A percentile compares a stretch with the other conserved stretches of the same genome.
These are phyloP conservation scores for Penicillium herquei DNA, from an alignment of 495 filamentous ascomycete species.

Conservation along the genomic window DNA sequence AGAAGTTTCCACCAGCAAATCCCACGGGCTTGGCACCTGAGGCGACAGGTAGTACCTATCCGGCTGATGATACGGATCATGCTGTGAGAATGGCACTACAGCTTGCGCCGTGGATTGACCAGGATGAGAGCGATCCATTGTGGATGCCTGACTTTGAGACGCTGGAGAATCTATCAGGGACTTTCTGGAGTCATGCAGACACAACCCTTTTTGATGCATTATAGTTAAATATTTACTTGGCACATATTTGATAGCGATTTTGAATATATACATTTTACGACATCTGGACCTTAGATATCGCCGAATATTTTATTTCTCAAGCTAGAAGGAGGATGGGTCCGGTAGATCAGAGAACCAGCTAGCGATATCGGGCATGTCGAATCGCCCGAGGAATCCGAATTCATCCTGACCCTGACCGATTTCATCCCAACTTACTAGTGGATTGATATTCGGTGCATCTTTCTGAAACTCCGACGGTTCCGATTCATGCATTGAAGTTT, in stretches of 20 bases:
- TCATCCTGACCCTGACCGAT: conserved; percentile 25
- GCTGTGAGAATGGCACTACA: conserved; percentile 46
- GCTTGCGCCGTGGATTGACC: conserved; percentile 47
- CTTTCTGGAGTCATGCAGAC: conserved; percentile 34
- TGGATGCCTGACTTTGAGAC: conserved; percentile 52
- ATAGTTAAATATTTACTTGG: conserved; percentile 1
- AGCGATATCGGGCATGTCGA: conserved; percentile 40
- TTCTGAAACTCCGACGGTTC: conserved; percentile 3
- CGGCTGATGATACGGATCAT: conserved; percentile 26
- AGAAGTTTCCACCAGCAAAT: conserved; percentile 17
- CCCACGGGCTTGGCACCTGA: conserved; percentile 15
- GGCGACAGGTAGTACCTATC: conserved; percentile 11
- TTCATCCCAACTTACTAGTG: conserved; percentile 24
- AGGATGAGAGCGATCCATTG: conserved; percentile 38
- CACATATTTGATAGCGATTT: too few relatives aligned
- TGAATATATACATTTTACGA: too few relatives aligned
- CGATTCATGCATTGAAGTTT: neutral
- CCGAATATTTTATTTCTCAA: too few relatives aligned
- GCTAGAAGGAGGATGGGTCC: conserved; percentile 1
- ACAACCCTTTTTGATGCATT: conserved; percentile 35
- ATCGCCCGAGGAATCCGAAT: conserved; percentile 29
- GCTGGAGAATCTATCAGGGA: conserved; percentile 39
- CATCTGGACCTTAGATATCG: too few relatives aligned
- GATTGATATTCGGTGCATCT: conserved; percentile 9
- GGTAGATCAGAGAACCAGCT: conserved; percentile 33